phyloP scores from a whole-genome alignment of 176 grass and related monocot genomes.

The Saccharum spontaneum region DNA sequence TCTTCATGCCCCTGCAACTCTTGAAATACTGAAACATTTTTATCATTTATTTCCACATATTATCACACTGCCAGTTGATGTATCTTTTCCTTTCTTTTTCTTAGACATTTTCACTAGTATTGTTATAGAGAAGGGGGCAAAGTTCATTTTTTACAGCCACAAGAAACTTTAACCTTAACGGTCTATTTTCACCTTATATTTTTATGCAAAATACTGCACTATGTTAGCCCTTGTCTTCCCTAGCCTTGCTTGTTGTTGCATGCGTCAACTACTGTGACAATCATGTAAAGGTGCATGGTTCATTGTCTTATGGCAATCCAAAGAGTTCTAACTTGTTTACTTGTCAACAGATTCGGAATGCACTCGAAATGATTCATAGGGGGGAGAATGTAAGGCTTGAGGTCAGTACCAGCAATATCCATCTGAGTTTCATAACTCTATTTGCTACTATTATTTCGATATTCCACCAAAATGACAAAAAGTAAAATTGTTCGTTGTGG shows the following conservation, averaged over 20 bases:
- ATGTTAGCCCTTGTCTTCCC: background rate
- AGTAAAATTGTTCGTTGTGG: background rate
- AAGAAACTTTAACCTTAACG: background rate
- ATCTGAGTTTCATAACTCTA: background rate
- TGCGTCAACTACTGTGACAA: background rate
- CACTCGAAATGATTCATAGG: conserved; percentile 54
- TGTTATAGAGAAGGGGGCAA: background rate
- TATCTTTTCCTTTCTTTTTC: background rate
- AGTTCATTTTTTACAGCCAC: background rate
- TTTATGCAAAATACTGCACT: background rate
- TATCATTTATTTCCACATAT: background rate
- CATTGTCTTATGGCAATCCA: background rate
- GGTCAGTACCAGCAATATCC: conserved; percentile 33
- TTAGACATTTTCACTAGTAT: background rate
- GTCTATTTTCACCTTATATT: background rate
- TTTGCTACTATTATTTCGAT: background rate
- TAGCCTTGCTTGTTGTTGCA: background rate
- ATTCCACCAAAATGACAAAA: background rate
- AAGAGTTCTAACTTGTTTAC: conserved; percentile 23
- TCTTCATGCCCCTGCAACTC: background rate
- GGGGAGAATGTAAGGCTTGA: conserved; percentile 58
- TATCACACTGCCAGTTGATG: background rate
- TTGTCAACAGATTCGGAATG: conserved; percentile 52
- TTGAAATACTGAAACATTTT: background rate
- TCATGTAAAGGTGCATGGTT: background rate